These are phyloP conservation scores for Psophocarpus tetragonolobus DNA, from an alignment of 306 rosid genomes.

Conservation along the genomic window DNA sequence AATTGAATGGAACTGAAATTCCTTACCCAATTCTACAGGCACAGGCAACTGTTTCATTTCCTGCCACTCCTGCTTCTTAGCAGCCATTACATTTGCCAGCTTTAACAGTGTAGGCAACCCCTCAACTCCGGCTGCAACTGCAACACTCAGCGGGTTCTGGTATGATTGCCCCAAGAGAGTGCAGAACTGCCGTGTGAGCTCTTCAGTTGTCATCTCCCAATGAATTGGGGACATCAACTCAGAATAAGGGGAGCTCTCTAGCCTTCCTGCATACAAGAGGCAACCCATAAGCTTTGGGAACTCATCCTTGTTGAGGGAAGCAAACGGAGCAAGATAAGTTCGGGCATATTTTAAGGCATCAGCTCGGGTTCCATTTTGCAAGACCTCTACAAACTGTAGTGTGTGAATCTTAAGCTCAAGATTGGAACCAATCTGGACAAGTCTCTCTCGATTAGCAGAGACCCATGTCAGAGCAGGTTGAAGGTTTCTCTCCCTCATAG, in stretches of 20 bases:
- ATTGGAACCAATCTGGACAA: conserved; percentile 54
- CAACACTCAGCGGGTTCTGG: conserved; percentile 65
- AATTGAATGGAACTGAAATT: conserved; percentile 85
- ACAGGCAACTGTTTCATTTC: conserved; percentile 81
- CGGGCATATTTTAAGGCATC: conserved; percentile 71
- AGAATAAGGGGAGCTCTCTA: conserved; percentile 67
- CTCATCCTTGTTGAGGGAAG: conserved; percentile 63
- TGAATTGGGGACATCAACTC: conserved; percentile 59
- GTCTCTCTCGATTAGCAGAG: conserved; percentile 54
- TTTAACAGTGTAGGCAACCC: conserved; percentile 82
- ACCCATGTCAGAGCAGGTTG: conserved; percentile 87
- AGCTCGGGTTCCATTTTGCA: conserved; percentile 55
- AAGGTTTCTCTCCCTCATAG: conserved; percentile 62
- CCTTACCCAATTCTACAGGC: conserved; percentile 79
- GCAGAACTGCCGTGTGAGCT: conserved; percentile 70
- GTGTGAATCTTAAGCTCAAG: conserved; percentile 73
- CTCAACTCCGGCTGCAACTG: conserved; percentile 76
- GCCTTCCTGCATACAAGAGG: conserved; percentile 68
- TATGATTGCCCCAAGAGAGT: conserved; percentile 64
- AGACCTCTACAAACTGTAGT: conserved; percentile 71
- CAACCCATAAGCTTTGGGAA: conserved; percentile 88
- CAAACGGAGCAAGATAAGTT: conserved; percentile 67
- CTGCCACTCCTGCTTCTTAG: conserved; percentile 87
- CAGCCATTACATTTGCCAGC: conserved; percentile 82
- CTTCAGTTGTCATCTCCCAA: conserved; percentile 75